These are phyloP conservation scores for Citrullus mucosospermus DNA, from an alignment of 306 rosid genomes.

Conservation along the genomic window DNA sequence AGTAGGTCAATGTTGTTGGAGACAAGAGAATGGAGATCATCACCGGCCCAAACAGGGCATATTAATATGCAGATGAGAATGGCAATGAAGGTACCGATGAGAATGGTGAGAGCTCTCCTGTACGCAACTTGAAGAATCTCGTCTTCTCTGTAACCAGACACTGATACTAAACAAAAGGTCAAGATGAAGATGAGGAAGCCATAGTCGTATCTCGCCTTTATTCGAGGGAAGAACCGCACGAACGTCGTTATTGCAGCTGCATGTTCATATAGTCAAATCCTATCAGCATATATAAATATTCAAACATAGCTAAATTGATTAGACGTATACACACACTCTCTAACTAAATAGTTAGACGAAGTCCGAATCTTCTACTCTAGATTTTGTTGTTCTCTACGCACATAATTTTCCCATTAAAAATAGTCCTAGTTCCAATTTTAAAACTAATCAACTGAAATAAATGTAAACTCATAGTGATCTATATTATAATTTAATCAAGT, in stretches of 20 bases:
- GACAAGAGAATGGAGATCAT: not conserved
- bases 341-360: no score
- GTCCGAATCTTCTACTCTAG: no score
- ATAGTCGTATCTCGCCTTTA: slow-evolving; percentile 44
- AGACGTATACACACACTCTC: no score
- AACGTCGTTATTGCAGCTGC: slow-evolving; percentile 30
- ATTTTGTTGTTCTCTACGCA: no score
- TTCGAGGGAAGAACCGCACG: slow-evolving; percentile 28
- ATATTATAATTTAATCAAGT: no score
- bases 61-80: not conserved
- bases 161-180: slow-evolving; percentile 34
- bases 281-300: not conserved
- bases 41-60: not conserved
- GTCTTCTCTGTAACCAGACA: slow-evolving; percentile 20
- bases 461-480: no score
- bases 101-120: not conserved
- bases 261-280: not conserved
- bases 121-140: not conserved
- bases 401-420: no score
- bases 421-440: no score
- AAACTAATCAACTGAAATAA: no score
- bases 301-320: not conserved
- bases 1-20: not conserved
- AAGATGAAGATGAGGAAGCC: slow-evolving; percentile 36
- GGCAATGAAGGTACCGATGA: not conserved